phyloP scores from a whole-genome alignment of 139 green algal species.

The Closterium sp. region DNA sequence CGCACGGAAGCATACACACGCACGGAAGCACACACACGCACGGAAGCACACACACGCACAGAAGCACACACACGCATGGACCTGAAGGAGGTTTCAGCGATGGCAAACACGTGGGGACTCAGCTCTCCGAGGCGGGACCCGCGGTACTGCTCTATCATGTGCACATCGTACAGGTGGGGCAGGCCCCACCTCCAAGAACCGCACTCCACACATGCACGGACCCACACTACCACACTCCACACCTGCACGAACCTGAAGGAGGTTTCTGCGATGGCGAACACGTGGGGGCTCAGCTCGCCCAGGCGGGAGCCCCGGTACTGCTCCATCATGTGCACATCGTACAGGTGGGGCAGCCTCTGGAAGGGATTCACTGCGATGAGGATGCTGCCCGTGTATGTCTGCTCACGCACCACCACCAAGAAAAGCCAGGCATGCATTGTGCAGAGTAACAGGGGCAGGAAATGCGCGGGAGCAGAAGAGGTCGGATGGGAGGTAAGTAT shows the following conservation, averaged over 20 bases:
- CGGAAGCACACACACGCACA: too few relatives aligned
- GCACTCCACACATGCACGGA: not conserved
- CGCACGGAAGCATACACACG: too few relatives aligned
- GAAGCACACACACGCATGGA: not conserved
- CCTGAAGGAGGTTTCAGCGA: constrained; percentile 69
- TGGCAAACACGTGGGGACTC: constrained; percentile 79
- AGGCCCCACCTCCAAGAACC: constrained; percentile 23
- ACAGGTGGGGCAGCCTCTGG: constrained; percentile 67
- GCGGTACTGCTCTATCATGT: constrained; percentile 79
- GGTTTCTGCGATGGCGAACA: constrained; percentile 79
- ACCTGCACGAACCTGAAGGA: constrained; percentile 41
- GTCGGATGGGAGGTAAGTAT: too few relatives aligned
- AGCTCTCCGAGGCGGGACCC: constrained; percentile 82
- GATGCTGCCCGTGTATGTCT: constrained; percentile 81
- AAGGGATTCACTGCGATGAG: constrained; percentile 85
- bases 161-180: constrained; percentile 67
- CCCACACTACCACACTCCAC: not conserved
- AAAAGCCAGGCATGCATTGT: too few relatives aligned
- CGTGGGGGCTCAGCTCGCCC: constrained; percentile 86
- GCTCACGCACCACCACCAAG: not conserved
- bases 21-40: not conserved
- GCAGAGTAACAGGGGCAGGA: too few relatives aligned
- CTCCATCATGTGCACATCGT: constrained; percentile 78
- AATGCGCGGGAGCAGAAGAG: too few relatives aligned
- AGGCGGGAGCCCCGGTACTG: constrained; percentile 74